phyloP scores from a whole-genome alignment of 768 basidiomycete species.

The Lactarius hengduanensis region DNA sequence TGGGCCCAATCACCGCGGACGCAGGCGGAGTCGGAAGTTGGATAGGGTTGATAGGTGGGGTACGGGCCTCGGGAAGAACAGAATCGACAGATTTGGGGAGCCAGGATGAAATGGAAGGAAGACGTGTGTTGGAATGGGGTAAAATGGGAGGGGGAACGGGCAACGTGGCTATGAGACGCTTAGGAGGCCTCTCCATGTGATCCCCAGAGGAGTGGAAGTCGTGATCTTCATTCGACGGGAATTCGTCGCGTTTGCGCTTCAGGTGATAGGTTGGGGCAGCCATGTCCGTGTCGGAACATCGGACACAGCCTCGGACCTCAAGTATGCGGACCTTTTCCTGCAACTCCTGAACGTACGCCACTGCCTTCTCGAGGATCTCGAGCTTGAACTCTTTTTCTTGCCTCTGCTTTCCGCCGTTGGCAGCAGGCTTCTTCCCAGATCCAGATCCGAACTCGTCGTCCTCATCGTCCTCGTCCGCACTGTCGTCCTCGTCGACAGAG shows the following conservation, averaged over 20 bases:
- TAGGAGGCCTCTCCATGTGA: constrained; percentile 10
- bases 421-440: constrained; percentile 15
- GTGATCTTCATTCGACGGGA: constrained; percentile 16
- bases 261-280: background rate
- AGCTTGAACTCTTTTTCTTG: constrained; percentile 31
- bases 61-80: constrained; percentile 11
- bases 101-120: constrained; percentile 30
- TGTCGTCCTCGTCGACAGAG: constrained; percentile 36
- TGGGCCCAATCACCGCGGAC: constrained; percentile 23
- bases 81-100: constrained; percentile 16
- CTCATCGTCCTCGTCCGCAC: constrained; percentile 38
- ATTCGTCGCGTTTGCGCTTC: constrained; percentile 23
- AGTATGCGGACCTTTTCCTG: constrained; percentile 27
- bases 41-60: constrained; percentile 12
- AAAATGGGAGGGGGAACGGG: background rate
- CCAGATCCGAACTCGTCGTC: constrained; percentile 23
- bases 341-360: constrained; percentile 29
- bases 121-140: constrained; percentile 19
- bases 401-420: constrained; percentile 10
- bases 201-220: constrained; percentile 13
- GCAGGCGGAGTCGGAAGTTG: constrained; percentile 29
- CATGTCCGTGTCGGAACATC: constrained; percentile 7
- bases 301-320: constrained; percentile 18
- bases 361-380: constrained; percentile 29
- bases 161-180: constrained; percentile 12